Base-by-base conservation (phyloP, 108 stramenopile genomes). In the Nitzschia putrida region DNA sequence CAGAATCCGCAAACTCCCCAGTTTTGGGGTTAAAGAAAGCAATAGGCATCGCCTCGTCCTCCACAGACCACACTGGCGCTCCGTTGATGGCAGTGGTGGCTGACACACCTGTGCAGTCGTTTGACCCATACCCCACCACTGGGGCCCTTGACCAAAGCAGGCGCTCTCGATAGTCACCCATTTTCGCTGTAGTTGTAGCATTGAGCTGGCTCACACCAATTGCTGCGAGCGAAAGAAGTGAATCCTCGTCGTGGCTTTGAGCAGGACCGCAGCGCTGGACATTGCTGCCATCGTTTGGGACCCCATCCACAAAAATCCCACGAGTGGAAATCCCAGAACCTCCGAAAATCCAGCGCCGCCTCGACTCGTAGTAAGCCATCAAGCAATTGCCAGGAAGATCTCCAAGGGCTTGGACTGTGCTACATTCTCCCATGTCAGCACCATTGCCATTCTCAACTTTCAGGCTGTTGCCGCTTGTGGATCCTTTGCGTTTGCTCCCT, bases 271-370 rank as follows among this genome's bases (percentile, higher is more conserved):
- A 89, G 64, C 65, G 69, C 64, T 92, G 91, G 0, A 57, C 43
- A 68, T 92, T 92, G 39, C 76, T 76, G n/a, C 90, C 90, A 66
- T 87, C 88, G 57, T 92, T 89, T 61, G 75, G 82, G 13, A 87
- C 85, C 10, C 91, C 91, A 29, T 92, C 87, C 6, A 92, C 85
- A 56, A 76, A 76, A 50, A 92, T 50, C 0, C 86, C 86, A 53
- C 86, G 60, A 21, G 85, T 88, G 37, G 88, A 70, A 7, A 89
- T 63, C 53, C 85, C 84, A 13, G 87, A 77, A 5, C 88, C 87
- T 34, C 91, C 91, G 80, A 89, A 92, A 29, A 92, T 85, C 91
- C 88, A 92, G 16, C 88, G 60, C 60, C 91, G 75, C 43, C 91
- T 70, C 16, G 88, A 88, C 64, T 92, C 91, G 64, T 92, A 92